Evolutionary conservation across 2,329 filamentous ascomycete genomes (phyloP).

Genomic region (Colletotrichum tofieldiae): DNA sequence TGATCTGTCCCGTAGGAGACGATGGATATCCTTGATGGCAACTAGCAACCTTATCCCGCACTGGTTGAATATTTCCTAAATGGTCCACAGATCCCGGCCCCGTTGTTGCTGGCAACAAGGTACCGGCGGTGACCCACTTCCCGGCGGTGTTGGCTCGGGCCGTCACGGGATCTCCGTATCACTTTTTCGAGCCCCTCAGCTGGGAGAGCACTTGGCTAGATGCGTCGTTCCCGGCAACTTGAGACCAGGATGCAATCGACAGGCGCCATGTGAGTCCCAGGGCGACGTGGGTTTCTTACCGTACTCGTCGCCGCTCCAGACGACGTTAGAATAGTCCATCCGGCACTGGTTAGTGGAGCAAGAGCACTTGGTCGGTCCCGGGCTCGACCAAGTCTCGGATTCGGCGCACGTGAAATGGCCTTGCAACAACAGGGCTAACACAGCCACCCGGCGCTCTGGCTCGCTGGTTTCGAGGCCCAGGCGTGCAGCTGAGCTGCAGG

Average conservation of each 20-base stretch:
- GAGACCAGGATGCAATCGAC: neutral
- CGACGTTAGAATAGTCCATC: neutral
- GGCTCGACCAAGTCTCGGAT: neutral
- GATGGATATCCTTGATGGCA: neutral
- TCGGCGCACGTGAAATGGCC: neutral
- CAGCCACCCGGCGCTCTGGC: constrained; percentile 24
- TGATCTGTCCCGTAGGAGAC: neutral
- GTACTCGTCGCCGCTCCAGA: neutral
- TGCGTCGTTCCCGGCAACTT: neutral
- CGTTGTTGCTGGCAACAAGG: neutral
- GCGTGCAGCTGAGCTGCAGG: constrained; percentile 1
- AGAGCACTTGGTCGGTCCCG: neutral
- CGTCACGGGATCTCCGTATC: neutral
- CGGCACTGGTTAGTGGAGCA: neutral
- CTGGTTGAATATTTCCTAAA: neutral
- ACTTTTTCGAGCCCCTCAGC: neutral
- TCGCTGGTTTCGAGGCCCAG: neutral
- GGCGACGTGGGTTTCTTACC: neutral
- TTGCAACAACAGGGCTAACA: neutral
- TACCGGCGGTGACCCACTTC: neutral
- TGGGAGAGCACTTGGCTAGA: neutral
- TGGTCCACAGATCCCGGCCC: neutral
- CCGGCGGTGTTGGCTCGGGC: constrained; percentile 1
- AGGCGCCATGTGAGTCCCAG: neutral
- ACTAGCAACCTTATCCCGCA: neutral